phyloP scores from a whole-genome alignment of 192 early-diverging fungal genomes.

The Fimicolochytrium jonesii region DNA sequence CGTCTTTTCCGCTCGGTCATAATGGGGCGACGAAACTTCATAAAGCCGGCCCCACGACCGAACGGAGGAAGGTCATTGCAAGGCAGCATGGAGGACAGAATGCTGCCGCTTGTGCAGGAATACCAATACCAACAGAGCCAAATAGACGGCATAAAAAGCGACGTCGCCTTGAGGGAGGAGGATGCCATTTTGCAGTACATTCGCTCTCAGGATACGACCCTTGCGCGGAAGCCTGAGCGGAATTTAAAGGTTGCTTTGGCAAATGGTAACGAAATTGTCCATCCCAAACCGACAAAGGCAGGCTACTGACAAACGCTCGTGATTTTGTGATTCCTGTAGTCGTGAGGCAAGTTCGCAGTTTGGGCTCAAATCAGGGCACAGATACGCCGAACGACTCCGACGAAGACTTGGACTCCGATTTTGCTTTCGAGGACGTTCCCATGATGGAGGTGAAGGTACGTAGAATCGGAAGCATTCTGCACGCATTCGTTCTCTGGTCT shows the following conservation, averaged over 20 bases:
- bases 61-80: neutral
- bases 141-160: neutral
- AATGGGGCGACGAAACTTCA: neutral
- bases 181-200: slow-evolving; percentile 19
- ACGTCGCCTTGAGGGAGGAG: slow-evolving; percentile 10
- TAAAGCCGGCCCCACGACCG: no score
- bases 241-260: slow-evolving; percentile 8
- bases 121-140: neutral
- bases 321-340: no score
- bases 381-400: slow-evolving; percentile 9
- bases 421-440: slow-evolving; percentile 23
- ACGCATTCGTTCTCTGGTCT: neutral
- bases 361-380: no score
- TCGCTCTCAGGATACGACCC: neutral
- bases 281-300: neutral
- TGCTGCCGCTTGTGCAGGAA: neutral
- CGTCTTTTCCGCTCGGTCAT: no score
- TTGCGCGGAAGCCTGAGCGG: slow-evolving; percentile 3
- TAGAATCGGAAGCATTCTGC: neutral
- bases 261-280: slow-evolving; percentile 1
- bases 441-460: slow-evolving; percentile 39
- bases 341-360: no score
- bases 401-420: slow-evolving; percentile 24
- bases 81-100: neutral
- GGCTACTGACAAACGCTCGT: no score